phyloP scores from a whole-genome alignment of 2,329 filamentous ascomycete genomes.

The Pseudogymnoascus sp. region DNA sequence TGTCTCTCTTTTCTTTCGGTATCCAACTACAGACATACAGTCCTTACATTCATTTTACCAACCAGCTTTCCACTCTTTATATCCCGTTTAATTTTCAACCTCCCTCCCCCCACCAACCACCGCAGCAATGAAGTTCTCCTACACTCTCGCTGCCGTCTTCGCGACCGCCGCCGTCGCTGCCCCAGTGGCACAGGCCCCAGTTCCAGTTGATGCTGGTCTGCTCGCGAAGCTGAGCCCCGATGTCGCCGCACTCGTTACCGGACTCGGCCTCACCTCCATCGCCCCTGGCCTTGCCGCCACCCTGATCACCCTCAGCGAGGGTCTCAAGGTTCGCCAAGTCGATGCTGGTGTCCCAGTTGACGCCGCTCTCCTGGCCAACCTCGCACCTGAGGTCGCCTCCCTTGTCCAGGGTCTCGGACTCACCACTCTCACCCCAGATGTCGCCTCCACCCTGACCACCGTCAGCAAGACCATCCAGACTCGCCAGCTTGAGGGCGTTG shows the following conservation, averaged over 20 bases:
- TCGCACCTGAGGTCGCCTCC: neutral
- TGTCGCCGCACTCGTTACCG: neutral
- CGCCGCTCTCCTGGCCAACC: neutral
- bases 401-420: neutral
- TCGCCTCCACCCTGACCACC: neutral
- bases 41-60: conserved; percentile 2
- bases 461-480: neutral
- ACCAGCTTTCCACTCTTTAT: neutral
- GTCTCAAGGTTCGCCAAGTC: neutral
- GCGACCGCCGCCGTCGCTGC: conserved; percentile 1
- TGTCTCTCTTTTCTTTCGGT: neutral
- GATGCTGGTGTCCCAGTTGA: neutral
- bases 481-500: neutral
- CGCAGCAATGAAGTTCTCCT: conserved; percentile 3
- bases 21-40: conserved; percentile 4
- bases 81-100: neutral
- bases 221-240: neutral
- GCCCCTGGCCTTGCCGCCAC: neutral
- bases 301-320: neutral
- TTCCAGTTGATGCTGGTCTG: neutral
- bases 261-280: neutral
- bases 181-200: neutral
- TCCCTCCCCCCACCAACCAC: neutral
- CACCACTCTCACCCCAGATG: neutral
- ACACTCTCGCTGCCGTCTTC: conserved; percentile 1